Conservation (phyloP, 257 asterid species). For the Petunia axillaris region DNA sequence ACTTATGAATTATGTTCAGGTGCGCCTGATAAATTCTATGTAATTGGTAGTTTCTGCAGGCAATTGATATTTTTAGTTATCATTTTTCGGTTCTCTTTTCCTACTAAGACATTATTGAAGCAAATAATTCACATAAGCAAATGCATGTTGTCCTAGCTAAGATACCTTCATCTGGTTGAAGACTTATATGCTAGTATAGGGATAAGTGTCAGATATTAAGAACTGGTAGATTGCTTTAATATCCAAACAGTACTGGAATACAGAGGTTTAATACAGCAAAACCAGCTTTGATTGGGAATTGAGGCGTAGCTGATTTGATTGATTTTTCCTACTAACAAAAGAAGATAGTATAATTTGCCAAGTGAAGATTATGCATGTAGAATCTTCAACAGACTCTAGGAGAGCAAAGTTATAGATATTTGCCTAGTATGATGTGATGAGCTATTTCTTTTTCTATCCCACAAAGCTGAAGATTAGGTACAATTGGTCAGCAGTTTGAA, state of each 20-base stretch:
- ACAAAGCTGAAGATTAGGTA: background rate
- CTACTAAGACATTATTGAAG: background rate
- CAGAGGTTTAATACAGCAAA: background rate
- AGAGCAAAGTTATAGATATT: background rate
- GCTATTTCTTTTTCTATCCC: background rate
- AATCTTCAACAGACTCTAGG: background rate
- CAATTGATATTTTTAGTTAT: background rate
- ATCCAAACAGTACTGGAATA: background rate
- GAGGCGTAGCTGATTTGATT: background rate
- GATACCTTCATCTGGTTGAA: background rate
- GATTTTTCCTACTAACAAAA: background rate
- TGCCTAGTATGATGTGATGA: background rate
- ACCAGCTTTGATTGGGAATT: background rate
- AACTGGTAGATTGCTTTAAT: background rate
- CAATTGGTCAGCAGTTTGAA: background rate
- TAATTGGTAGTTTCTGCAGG: background rate
- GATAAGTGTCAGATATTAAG: background rate
- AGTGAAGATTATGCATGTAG: constrained; percentile 2
- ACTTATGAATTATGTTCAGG: constrained; percentile 94
- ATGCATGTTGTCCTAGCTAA: background rate
- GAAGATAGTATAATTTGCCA: background rate
- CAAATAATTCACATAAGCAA: too few relatives aligned
- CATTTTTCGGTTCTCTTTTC: background rate
- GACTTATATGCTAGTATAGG: constrained; percentile 7
- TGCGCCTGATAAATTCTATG: constrained; percentile 34